These are phyloP conservation scores for Fagopyrum tataricum DNA, from an alignment of 148 eudicot species.

Conservation along the genomic window DNA sequence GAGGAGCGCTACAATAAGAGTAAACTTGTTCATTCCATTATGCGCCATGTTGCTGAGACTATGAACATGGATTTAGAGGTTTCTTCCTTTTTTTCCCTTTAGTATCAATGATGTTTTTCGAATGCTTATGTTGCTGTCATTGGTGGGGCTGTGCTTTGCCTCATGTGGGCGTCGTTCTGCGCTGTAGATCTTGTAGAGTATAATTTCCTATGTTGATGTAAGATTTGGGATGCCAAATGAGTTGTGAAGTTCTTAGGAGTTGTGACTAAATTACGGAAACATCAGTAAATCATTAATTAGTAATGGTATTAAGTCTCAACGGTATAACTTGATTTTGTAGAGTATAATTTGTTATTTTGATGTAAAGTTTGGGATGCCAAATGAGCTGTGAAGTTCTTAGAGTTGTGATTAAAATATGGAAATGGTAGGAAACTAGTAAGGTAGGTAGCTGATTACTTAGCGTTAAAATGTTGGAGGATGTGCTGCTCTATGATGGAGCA, in stretches of 20 bases:
- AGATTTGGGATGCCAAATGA: neutral
- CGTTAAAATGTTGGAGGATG: neutral
- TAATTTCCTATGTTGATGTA: neutral
- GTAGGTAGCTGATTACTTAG: neutral
- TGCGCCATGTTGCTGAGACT: conserved; percentile 95
- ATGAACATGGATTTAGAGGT: conserved; percentile 75
- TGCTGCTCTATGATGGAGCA: neutral
- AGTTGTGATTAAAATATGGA: neutral
- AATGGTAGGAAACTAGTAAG: no score
- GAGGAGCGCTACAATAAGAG: conserved; percentile 95
- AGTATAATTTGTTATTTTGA: neutral
- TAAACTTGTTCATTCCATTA: conserved; percentile 93
- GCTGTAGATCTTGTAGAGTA: neutral
- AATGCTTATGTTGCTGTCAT: neutral
- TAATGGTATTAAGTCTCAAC: no score
- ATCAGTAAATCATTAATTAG: no score
- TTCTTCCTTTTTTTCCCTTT: neutral
- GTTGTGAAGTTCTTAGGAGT: neutral
- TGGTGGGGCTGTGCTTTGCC: no score
- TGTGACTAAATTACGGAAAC: neutral
- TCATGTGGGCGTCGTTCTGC: no score
- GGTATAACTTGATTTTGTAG: neutral
- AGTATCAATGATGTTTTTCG: neutral
- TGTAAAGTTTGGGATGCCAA: neutral
- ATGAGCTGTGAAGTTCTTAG: neutral